Conservation (phyloP, 2,329 filamentous ascomycete genomes). For the Neocucurbitaria cava region DNA sequence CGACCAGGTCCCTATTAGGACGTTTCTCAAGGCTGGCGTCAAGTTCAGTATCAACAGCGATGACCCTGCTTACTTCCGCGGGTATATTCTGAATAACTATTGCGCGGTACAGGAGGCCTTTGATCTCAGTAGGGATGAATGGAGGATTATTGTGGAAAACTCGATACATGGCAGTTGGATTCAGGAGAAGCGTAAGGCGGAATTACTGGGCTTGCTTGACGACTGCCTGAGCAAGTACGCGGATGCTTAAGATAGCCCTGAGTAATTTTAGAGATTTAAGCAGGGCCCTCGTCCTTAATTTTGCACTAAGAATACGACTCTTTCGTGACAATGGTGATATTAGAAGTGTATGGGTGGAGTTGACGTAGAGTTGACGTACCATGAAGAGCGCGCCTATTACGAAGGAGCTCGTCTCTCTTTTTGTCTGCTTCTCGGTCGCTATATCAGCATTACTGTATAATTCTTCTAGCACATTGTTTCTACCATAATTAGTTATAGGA, state of each 20-base stretch:
- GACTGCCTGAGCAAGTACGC: slow-evolving; percentile 20
- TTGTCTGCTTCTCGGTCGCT: too few relatives aligned
- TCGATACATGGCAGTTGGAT: slow-evolving; percentile 76
- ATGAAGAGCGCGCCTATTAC: neutral
- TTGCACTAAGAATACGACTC: neutral
- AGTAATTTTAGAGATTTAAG: neutral
- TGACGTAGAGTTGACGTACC: too few relatives aligned
- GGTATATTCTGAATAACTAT: slow-evolving; percentile 78
- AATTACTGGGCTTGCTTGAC: slow-evolving; percentile 53
- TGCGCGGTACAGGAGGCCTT: slow-evolving; percentile 78
- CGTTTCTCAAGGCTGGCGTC: slow-evolving; percentile 69
- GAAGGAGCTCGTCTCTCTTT: too few relatives aligned
- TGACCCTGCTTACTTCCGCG: slow-evolving; percentile 64
- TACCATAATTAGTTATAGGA: too few relatives aligned
- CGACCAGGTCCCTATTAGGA: slow-evolving; percentile 63
- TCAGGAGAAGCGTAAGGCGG: slow-evolving; percentile 65
- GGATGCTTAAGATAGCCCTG: neutral
- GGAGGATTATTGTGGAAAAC: slow-evolving; percentile 68
- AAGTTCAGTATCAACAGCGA: slow-evolving; percentile 73
- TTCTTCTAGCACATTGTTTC: too few relatives aligned
- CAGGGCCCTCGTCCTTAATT: neutral
- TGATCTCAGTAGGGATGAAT: slow-evolving; percentile 67
- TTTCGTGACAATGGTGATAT: too few relatives aligned
- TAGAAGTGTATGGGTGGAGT: too few relatives aligned
- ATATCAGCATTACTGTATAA: too few relatives aligned